These are phyloP conservation scores for Trametes sp. DNA, from an alignment of 1,284 basidiomycete genomes.

Conservation along the genomic window DNA sequence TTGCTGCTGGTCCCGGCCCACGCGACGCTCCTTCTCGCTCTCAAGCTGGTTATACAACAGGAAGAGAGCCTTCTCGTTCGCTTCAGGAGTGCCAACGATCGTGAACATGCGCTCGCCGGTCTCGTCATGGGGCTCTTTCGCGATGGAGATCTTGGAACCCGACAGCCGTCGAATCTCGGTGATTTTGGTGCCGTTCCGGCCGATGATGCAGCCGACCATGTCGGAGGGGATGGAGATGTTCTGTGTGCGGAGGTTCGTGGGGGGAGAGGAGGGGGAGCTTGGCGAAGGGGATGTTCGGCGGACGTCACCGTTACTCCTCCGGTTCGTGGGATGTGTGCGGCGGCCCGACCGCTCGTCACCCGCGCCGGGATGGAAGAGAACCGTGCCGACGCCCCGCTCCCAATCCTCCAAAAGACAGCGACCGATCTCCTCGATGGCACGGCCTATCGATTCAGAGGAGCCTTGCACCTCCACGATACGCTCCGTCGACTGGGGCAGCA, in stretches of 20 bases:
- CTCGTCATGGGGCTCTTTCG: conserved; percentile 98
- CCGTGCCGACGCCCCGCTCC: conserved; percentile 93
- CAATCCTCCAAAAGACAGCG: conserved; percentile 97
- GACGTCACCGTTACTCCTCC: conserved; percentile 58
- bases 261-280: conserved; percentile 64
- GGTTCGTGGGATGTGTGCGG: conserved; percentile 38
- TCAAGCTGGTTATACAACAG: conserved; percentile 97
- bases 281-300: conserved; percentile 72
- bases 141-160: conserved; percentile 97
- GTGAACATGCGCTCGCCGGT: conserved; percentile 99
- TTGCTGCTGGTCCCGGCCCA: conserved; percentile 80
- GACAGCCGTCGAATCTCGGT: conserved; percentile 98
- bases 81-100: conserved; percentile 95
- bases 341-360: conserved; percentile 72
- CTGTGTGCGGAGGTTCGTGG: conserved; percentile 91
- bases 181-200: conserved; percentile 97
- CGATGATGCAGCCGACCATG: conserved; percentile 99
- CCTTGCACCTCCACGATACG: conserved; percentile 98
- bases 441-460: conserved; percentile 88
- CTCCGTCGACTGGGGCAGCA: conserved; percentile 99
- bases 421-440: conserved; percentile 93
- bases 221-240: conserved; percentile 99
- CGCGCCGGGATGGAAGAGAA: conserved; percentile 93
- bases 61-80: conserved; percentile 97
- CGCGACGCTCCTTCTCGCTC: conserved; percentile 93